Base-by-base conservation (phyloP, 176 grass and related monocot species). In the Avena atlantica region DNA sequence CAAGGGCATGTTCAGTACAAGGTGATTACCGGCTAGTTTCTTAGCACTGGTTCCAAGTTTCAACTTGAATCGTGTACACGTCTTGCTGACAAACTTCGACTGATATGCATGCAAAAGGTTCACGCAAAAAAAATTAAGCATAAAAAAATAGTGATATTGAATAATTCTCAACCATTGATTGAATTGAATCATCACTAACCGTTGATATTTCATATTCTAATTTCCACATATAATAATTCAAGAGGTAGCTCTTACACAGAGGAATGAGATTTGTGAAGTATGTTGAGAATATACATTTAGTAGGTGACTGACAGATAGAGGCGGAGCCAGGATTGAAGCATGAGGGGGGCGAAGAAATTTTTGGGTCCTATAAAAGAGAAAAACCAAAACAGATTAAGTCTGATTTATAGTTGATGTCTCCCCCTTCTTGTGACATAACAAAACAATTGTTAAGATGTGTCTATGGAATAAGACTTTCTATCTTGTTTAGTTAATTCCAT, bases 201-300 rank as follows among this genome's bases (percentile, higher is more conserved):
- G 86, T 62, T 51, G 58, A 61, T 70, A 86, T 52, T n/a, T 9
- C 74, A 12, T 42, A 21, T 64, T 57, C 48, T 52, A 36, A 25
- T 56, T 25, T 14, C 81, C 47, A 31, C 40, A 74, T 64, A 48
- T 9, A 61, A 44, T 69, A 63, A 27, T 62, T 67, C 17, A 78
- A 23, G 13, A 48, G 34, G 40, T 52, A 60, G 49, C 88, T 74
- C 27, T 42, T 81, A 44, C 19, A 70, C 19, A 78, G 21, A 11
- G 16, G 12, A 19, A 64, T 47, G 13, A 25, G 23, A 48, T 63
- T 10, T 24, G 57, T 45, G 34, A 59, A 40, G 45, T 58, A 78
- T 36, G 12, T 47, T 80, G 1, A 12, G 20, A 64, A 80, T 80
- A 62, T 42, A 79, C 55, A 44, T 61, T 79, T 79, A 8, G 19